Evolutionary conservation across 1,139 yeast genomes (phyloP).

Genomic region (Eremothecium sinecaudum): DNA sequence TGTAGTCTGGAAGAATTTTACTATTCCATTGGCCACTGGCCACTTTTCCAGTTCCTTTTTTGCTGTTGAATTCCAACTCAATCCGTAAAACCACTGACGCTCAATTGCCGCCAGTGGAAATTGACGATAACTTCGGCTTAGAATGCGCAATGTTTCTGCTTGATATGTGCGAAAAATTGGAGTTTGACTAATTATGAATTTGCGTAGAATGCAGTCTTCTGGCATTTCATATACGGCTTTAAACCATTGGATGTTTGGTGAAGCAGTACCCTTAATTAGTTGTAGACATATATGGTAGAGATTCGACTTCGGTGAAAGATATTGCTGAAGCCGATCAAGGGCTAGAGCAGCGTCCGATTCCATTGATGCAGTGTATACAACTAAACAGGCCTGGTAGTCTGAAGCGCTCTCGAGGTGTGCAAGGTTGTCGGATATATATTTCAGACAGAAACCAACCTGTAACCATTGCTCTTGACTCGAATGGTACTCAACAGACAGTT

Average conservation of each 20-base stretch:
- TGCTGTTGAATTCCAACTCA: not conserved
- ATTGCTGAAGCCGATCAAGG: not conserved
- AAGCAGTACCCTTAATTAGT: not conserved
- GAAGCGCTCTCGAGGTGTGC: slow-evolving; percentile 2
- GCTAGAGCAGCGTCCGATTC: slow-evolving; percentile 3
- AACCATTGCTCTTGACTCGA: slow-evolving; percentile 7
- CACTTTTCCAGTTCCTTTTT: not conserved
- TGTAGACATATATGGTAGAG: not conserved
- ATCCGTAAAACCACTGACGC: not conserved
- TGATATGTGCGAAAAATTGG: not conserved
- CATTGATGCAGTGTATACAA: slow-evolving; percentile 7
- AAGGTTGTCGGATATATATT: slow-evolving; percentile 9
- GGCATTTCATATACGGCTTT: not conserved
- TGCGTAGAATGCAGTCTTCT: not conserved
- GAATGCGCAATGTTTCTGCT: not conserved
- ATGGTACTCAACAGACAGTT: slow-evolving; percentile 10
- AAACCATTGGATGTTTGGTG: not conserved
- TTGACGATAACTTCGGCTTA: no score
- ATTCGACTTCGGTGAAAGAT: not conserved
- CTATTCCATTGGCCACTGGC: no score
- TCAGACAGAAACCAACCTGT: slow-evolving; percentile 10
- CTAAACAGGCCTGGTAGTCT: slow-evolving; percentile 3
- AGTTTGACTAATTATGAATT: not conserved
- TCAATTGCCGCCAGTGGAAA: no score
- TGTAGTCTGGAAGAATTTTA: no score